phyloP scores from a whole-genome alignment of 441 rosid genomes.

The Capsella rubella region DNA sequence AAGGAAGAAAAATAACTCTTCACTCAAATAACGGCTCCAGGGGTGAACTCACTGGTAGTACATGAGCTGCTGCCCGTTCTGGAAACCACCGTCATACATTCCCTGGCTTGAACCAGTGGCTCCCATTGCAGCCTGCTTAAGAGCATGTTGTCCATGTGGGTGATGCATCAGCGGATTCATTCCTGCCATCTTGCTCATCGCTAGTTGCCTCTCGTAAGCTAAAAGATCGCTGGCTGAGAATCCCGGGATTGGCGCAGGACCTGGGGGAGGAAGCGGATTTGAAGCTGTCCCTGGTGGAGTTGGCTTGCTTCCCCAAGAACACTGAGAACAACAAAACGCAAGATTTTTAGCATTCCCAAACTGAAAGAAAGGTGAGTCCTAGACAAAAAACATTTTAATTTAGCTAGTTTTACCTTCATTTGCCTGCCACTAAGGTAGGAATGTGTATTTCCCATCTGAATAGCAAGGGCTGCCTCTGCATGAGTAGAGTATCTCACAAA shows the following conservation, averaged over 20 bases:
- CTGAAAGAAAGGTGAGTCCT: background rate
- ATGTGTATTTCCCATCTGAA: constrained; percentile 71
- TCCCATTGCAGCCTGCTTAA: constrained; percentile 70
- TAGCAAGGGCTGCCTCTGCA: constrained; percentile 53
- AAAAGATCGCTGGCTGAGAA: constrained; percentile 63
- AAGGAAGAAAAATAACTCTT: background rate
- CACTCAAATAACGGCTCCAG: constrained; percentile 23
- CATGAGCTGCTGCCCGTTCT: constrained; percentile 93
- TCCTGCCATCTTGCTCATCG: constrained; percentile 67
- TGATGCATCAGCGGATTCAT: constrained; percentile 64
- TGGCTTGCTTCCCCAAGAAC: constrained; percentile 96
- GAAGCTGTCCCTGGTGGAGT: constrained; percentile 85
- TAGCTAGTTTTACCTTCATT: constrained; percentile 67
- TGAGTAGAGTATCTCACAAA: constrained; percentile 59
- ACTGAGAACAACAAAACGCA: constrained; percentile 48
- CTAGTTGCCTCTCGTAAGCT: constrained; percentile 70
- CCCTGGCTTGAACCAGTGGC: constrained; percentile 92
- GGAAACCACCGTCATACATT: constrained; percentile 92
- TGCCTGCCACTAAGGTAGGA: constrained; percentile 84
- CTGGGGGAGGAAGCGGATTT: constrained; percentile 96
- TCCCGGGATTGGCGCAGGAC: constrained; percentile 58
- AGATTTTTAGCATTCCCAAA: constrained; percentile 5
- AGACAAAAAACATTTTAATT: background rate
- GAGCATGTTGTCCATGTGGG: constrained; percentile 73
- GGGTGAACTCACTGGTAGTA: constrained; percentile 75